phyloP scores from a whole-genome alignment of 805 yeast genomes.

The Komagataella ulmi region DNA sequence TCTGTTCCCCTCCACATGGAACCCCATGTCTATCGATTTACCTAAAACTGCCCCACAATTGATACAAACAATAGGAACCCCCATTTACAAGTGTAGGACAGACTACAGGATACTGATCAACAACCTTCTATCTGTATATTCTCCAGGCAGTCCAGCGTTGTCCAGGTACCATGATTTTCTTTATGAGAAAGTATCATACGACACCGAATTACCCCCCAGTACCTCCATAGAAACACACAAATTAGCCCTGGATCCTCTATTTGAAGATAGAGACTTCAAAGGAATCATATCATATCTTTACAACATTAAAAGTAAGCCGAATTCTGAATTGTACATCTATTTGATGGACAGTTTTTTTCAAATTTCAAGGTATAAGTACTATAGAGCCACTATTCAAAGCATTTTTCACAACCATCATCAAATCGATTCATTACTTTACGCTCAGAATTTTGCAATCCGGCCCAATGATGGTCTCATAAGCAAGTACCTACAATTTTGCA shows the following conservation, averaged over 20 bases:
- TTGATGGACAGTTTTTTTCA: not conserved
- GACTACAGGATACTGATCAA: not conserved
- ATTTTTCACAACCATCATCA: not conserved
- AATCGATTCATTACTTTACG: not conserved
- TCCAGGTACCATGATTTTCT: not conserved
- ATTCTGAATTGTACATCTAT: not conserved
- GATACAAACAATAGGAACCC: not conserved
- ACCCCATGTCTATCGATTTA: not conserved
- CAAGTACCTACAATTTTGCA: not conserved
- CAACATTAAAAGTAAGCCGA: not conserved
- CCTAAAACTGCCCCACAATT: not conserved
- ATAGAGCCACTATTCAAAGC: not conserved
- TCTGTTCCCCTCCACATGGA: not conserved
- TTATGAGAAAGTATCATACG: not conserved
- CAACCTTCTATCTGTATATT: not conserved
- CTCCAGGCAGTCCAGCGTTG: not conserved
- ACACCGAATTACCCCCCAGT: not conserved
- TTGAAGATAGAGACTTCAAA: not conserved
- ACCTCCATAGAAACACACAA: not conserved
- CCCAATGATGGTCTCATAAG: not conserved
- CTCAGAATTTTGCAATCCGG: not conserved
- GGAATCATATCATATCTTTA: not conserved
- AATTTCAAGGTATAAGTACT: not conserved
- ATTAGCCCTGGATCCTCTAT: not conserved
- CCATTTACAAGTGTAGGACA: not conserved